phyloP scores from a whole-genome alignment of 805 yeast genomes.

The Jamesozyma jinghongensis region DNA sequence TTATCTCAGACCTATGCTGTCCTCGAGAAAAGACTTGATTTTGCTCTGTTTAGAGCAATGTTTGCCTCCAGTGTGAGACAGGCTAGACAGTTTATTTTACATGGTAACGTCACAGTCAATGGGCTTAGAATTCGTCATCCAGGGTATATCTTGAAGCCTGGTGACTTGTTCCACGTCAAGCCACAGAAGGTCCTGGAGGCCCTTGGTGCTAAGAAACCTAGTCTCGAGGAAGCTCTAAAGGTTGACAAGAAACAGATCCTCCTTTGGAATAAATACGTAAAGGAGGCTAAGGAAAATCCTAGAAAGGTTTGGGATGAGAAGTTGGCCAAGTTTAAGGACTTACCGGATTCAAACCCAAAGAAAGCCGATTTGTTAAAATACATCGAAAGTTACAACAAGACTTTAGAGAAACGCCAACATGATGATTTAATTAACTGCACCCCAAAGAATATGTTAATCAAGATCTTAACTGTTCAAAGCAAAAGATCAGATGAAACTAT shows the following conservation, averaged over 20 bases:
- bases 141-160: slow-evolving; percentile 65
- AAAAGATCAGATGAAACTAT: slow-evolving; percentile 12
- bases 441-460: slow-evolving; percentile 39
- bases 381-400: slow-evolving; percentile 18
- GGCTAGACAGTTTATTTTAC: slow-evolving; percentile 78
- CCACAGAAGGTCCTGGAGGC: slow-evolving; percentile 83
- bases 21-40: slow-evolving; percentile 80
- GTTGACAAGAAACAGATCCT: slow-evolving; percentile 64
- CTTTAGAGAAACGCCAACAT: slow-evolving; percentile 16
- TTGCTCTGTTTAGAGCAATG: slow-evolving; percentile 84
- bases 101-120: slow-evolving; percentile 78
- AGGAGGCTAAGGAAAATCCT: slow-evolving; percentile 43
- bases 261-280: slow-evolving; percentile 68
- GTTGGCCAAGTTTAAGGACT: slow-evolving; percentile 14
- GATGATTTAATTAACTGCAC: slow-evolving; percentile 30
- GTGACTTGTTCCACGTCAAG: slow-evolving; percentile 77
- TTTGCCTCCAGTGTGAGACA: slow-evolving; percentile 91
- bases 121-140: slow-evolving; percentile 75
- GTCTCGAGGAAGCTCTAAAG: slow-evolving; percentile 54
- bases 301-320: slow-evolving; percentile 21
- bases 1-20: slow-evolving; percentile 82
- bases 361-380: slow-evolving; percentile 19
- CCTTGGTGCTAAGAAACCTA: slow-evolving; percentile 77
- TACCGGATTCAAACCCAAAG: slow-evolving; percentile 21
- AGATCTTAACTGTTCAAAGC: slow-evolving; percentile 32